These are phyloP conservation scores for Barnettozyma sp. DNA, from an alignment of 805 yeast genomes.

Conservation along the genomic window DNA sequence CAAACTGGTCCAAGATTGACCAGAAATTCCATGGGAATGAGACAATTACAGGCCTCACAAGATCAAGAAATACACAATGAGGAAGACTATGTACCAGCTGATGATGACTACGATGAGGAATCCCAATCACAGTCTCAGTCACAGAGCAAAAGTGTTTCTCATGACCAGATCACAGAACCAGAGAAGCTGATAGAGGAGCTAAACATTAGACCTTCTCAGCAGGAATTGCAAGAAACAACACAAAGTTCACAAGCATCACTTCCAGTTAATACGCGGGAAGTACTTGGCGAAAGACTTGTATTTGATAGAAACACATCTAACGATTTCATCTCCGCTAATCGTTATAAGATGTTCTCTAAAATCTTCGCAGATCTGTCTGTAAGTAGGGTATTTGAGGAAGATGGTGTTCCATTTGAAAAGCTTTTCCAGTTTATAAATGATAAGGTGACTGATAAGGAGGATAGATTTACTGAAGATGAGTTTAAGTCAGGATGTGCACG, in stretches of 20 bases:
- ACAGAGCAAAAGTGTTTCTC: no score
- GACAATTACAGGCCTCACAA: slow-evolving; percentile 7
- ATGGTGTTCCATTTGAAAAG: slow-evolving; percentile 34
- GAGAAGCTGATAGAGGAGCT: slow-evolving; percentile 7
- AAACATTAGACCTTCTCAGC: neutral
- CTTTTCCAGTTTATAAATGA: slow-evolving; percentile 36
- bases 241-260: neutral
- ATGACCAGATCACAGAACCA: neutral
- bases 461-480: slow-evolving; percentile 38
- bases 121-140: slow-evolving; percentile 7
- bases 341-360: slow-evolving; percentile 41
- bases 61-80: slow-evolving; percentile 13
- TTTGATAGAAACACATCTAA: slow-evolving; percentile 20
- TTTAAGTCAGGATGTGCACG: slow-evolving; percentile 36
- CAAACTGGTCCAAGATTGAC: slow-evolving; percentile 4
- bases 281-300: slow-evolving; percentile 1
- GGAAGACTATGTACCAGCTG: slow-evolving; percentile 15
- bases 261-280: slow-evolving; percentile 1
- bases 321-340: slow-evolving; percentile 37
- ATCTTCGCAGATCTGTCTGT: slow-evolving; percentile 41
- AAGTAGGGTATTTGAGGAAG: slow-evolving; percentile 36
- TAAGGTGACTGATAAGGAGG: slow-evolving; percentile 39
- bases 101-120: slow-evolving; percentile 13
- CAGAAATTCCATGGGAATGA: slow-evolving; percentile 2
- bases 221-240: neutral